Conservation (phyloP, 1,139 yeast genomes). For the Kodamaea plutei region DNA sequence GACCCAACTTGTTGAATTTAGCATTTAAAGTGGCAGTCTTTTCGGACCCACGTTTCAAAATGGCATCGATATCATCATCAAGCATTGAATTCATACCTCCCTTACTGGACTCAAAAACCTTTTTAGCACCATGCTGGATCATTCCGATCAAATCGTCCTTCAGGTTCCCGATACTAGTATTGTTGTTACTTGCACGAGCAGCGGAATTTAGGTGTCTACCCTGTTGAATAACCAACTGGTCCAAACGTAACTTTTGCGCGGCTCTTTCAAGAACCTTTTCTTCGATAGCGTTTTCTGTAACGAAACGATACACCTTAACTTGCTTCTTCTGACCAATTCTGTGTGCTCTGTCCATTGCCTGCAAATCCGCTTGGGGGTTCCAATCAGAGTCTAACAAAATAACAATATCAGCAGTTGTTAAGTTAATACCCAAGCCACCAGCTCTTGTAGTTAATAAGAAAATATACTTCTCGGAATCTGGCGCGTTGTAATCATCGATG, state of each 20-base stretch:
- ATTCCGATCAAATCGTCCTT: constrained; percentile 87
- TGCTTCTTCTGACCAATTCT: constrained; percentile 97
- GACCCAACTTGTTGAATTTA: constrained; percentile 78
- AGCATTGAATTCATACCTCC: constrained; percentile 32
- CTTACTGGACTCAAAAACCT: constrained; percentile 60
- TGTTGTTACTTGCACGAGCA: constrained; percentile 24
- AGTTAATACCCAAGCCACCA: constrained; percentile 96
- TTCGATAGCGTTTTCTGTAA: constrained; percentile 94
- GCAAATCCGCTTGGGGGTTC: constrained; percentile 98
- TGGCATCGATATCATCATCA: constrained; percentile 76
- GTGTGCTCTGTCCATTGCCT: constrained; percentile 99
- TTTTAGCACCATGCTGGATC: constrained; percentile 97
- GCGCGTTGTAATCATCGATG: constrained; percentile 85
- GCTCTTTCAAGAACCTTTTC: constrained; percentile 96
- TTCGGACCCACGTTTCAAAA: constrained; percentile 72
- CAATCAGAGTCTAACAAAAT: constrained; percentile 92
- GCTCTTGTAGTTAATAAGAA: constrained; percentile 93
- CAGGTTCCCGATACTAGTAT: constrained; percentile 47
- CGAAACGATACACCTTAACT: constrained; percentile 85
- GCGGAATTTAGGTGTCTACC: constrained; percentile 55
- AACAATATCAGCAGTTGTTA: constrained; percentile 90
- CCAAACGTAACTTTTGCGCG: constrained; percentile 86
- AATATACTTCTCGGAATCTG: constrained; percentile 77
- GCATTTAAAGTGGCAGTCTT: constrained; percentile 64
- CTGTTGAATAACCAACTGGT: constrained; percentile 94